phyloP scores from a whole-genome alignment of 352 stramenopile genomes.

The Phytophthora europaea region DNA sequence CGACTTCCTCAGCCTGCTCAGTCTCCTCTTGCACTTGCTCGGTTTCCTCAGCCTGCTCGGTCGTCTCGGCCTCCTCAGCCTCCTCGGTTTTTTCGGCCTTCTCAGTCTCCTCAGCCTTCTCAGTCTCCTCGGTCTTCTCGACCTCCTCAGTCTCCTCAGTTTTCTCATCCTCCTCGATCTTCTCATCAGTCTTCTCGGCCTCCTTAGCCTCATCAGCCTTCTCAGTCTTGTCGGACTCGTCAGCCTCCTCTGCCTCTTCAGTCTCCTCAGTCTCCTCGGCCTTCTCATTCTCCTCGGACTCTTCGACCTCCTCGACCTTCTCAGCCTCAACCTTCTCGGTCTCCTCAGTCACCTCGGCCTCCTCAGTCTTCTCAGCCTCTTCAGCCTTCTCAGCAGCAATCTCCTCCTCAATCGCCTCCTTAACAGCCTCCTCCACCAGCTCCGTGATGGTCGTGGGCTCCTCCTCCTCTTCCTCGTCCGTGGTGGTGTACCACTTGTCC shows the following conservation, averaged over 20 bases:
- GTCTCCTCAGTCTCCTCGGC: slow-evolving; percentile 10
- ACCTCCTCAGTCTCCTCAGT: slow-evolving; percentile 11
- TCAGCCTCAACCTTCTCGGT: slow-evolving; percentile 2
- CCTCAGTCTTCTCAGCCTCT: slow-evolving; percentile 20
- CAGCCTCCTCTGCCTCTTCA: not conserved
- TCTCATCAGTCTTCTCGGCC: slow-evolving; percentile 15
- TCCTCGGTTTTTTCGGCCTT: slow-evolving; percentile 20
- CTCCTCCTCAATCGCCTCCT: slow-evolving; percentile 28
- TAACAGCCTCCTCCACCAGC: slow-evolving; percentile 35
- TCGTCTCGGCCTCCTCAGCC: slow-evolving; percentile 19
- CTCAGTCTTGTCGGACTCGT: slow-evolving; percentile 15
- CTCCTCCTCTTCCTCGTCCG: slow-evolving; percentile 56
- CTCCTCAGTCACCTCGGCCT: slow-evolving; percentile 17
- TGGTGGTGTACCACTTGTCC: slow-evolving; percentile 78
- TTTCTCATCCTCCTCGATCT: slow-evolving; percentile 16
- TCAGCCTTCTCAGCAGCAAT: slow-evolving; percentile 26
- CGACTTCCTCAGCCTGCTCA: slow-evolving; percentile 32
- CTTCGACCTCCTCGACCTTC: not conserved
- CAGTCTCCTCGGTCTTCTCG: slow-evolving; percentile 9
- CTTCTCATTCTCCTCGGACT: slow-evolving; percentile 17
- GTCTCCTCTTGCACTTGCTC: slow-evolving; percentile 22
- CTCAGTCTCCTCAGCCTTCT: slow-evolving; percentile 17
- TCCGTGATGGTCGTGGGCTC: slow-evolving; percentile 47
- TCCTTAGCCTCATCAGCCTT: slow-evolving; percentile 18
- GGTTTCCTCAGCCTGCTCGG: slow-evolving; percentile 33